Conservation (phyloP, 495 filamentous ascomycete species). For the Lophium mytilinum region DNA sequence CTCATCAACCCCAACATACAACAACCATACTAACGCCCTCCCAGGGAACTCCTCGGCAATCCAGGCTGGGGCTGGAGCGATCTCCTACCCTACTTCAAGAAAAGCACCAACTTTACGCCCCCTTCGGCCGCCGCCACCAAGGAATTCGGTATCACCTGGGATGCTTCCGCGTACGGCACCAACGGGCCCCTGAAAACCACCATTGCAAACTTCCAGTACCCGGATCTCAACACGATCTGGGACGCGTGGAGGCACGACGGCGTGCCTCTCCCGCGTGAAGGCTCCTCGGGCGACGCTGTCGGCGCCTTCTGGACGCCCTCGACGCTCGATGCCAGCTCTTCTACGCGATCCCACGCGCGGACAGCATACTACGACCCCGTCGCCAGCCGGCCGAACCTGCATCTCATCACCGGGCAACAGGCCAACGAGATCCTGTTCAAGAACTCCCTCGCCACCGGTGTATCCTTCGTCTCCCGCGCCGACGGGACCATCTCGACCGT, state of each 20-base stretch:
- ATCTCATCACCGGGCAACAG: slow-evolving; percentile 16
- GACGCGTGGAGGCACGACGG: slow-evolving; percentile 10
- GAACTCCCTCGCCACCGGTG: slow-evolving; percentile 28
- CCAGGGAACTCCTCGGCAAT: slow-evolving; percentile 6
- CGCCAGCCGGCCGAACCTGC: slow-evolving; percentile 10
- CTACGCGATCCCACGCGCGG: slow-evolving; percentile 13
- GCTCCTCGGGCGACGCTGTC: slow-evolving; percentile 1
- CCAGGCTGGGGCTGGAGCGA: slow-evolving; percentile 30
- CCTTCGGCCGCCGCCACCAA: background rate
- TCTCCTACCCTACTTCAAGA: slow-evolving; percentile 21
- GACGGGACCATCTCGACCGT: slow-evolving; percentile 25
- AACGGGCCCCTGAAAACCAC: slow-evolving; percentile 37
- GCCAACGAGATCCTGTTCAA: slow-evolving; percentile 20
- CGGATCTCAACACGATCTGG: slow-evolving; percentile 29
- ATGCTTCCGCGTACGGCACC: slow-evolving; percentile 32
- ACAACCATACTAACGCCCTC: no score
- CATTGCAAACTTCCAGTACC: slow-evolving; percentile 38
- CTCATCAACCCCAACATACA: no score
- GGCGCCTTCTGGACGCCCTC: slow-evolving; percentile 13
- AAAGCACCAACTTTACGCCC: slow-evolving; percentile 1
- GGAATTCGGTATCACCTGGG: slow-evolving; percentile 30
- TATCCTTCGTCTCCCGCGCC: slow-evolving; percentile 22
- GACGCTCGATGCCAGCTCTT: slow-evolving; percentile 4
- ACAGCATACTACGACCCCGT: slow-evolving; percentile 16
- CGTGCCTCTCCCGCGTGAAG: slow-evolving; percentile 4